Evolutionary conservation across 2,329 filamentous ascomycete species (phyloP).

Genomic region (Aspergillus pseudoglaucus): DNA sequence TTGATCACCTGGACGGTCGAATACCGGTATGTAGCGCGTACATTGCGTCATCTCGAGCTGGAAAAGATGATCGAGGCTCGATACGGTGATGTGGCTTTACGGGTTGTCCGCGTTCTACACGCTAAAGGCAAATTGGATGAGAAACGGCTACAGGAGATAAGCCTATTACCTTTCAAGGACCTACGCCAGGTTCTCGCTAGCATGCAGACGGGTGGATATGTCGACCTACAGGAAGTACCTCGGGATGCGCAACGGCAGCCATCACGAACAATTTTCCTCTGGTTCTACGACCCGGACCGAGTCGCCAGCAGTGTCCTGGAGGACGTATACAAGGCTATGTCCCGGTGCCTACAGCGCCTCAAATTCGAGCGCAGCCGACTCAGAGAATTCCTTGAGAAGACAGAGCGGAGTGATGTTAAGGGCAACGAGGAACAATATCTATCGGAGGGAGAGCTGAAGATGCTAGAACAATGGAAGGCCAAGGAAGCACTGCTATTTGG

Average conservation of each 20-base stretch:
- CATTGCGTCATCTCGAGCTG: slow-evolving; percentile 68
- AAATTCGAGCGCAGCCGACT: slow-evolving; percentile 67
- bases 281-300: slow-evolving; percentile 77
- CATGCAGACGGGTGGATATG: slow-evolving; percentile 78
- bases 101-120: slow-evolving; percentile 76
- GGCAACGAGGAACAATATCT: slow-evolving; percentile 78
- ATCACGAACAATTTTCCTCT: slow-evolving; percentile 80
- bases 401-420: slow-evolving; percentile 77
- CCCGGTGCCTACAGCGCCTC: slow-evolving; percentile 73
- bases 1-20: slow-evolving; percentile 77
- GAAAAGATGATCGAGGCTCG: slow-evolving; percentile 73
- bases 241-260: slow-evolving; percentile 77
- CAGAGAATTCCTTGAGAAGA: slow-evolving; percentile 68
- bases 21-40: slow-evolving; percentile 64
- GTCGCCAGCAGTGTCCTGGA: slow-evolving; percentile 66
- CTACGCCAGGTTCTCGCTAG: slow-evolving; percentile 76
- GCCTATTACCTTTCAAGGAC: slow-evolving; percentile 77
- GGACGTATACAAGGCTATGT: slow-evolving; percentile 83
- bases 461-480: slow-evolving; percentile 57
- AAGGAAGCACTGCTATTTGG: slow-evolving; percentile 65
- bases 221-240: slow-evolving; percentile 91
- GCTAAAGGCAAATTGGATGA: slow-evolving; percentile 93
- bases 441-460: slow-evolving; percentile 64
- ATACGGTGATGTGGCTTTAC: slow-evolving; percentile 69
- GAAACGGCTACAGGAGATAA: slow-evolving; percentile 72